phyloP scores from a whole-genome alignment of 2,329 filamentous ascomycete species.

The Chrysoporthe puriensis region DNA sequence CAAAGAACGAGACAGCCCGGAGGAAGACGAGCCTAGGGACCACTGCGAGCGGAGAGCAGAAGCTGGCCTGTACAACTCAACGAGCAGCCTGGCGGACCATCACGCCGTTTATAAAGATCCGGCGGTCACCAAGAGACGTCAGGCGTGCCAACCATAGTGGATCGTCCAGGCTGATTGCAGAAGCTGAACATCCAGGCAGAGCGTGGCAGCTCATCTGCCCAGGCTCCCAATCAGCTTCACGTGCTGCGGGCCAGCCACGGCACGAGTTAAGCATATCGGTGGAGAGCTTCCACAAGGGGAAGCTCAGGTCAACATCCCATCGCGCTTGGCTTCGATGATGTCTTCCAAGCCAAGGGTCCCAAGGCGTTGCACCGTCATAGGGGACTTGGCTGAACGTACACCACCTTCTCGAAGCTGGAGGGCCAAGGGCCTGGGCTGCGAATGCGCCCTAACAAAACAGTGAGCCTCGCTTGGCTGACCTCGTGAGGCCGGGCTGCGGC shows the following conservation, averaged over 20 bases:
- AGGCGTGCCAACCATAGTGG: background rate
- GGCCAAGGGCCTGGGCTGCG: background rate
- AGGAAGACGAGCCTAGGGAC: slow-evolving; percentile 2
- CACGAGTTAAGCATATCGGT: background rate
- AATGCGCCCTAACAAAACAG: background rate
- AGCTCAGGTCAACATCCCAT: slow-evolving; percentile 4
- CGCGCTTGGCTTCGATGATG: background rate
- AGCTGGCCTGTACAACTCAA: slow-evolving; percentile 13
- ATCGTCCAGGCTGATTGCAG: slow-evolving; percentile 6
- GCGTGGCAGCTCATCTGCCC: background rate
- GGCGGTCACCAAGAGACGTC: background rate
- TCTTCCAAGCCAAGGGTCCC: background rate
- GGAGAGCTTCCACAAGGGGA: slow-evolving; percentile 7
- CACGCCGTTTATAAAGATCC: slow-evolving; percentile 12
- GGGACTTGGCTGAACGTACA: background rate
- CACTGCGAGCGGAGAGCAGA: slow-evolving; percentile 18
- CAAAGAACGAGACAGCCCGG: background rate
- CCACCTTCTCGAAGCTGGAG: slow-evolving; percentile 13
- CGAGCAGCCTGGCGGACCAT: background rate
- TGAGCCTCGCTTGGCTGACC: background rate
- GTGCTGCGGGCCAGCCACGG: background rate
- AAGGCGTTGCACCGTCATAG: background rate
- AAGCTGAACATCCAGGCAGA: slow-evolving; percentile 8
- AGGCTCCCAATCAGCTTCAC: slow-evolving; percentile 13
- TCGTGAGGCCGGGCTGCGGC: background rate